Evolutionary conservation across 371 early-diverging fungal genomes (phyloP).

Genomic region (Lichtheimia ornata): DNA sequence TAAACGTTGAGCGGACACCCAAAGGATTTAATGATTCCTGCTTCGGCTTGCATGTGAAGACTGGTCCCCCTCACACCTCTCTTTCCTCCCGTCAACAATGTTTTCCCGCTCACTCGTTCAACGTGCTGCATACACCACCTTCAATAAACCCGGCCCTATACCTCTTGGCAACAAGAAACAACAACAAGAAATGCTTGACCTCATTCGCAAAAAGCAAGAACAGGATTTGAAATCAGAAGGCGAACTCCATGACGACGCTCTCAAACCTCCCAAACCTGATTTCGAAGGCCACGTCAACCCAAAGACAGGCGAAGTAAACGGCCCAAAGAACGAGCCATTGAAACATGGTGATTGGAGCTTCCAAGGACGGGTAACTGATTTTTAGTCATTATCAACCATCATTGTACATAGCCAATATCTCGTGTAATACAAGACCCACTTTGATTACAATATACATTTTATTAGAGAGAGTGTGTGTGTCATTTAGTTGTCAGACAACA

Average conservation of each 20-base stretch:
- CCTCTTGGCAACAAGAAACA: conserved; percentile 72
- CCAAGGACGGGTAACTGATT: conserved; percentile 82
- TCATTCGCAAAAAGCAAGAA: conserved; percentile 55
- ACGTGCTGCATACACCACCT: conserved; percentile 28
- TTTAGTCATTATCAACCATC: conserved; percentile 40
- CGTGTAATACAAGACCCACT: no score
- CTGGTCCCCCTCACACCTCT: no score
- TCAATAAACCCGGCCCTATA: conserved; percentile 67
- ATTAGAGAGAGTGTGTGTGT: no score
- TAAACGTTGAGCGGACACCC: no score
- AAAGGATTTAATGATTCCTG: no score
- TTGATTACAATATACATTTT: no score
- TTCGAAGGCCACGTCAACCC: conserved; percentile 82
- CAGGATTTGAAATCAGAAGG: conserved; percentile 33
- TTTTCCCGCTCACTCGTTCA: conserved; percentile 13
- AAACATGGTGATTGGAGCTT: conserved; percentile 91
- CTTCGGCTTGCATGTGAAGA: no score
- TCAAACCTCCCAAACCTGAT: conserved; percentile 44
- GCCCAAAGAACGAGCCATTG: conserved; percentile 86
- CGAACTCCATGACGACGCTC: conserved; percentile 62
- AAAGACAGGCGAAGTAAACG: conserved; percentile 78
- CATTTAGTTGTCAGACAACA: background rate
- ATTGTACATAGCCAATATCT: no score
- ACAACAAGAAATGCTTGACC: conserved; percentile 76
- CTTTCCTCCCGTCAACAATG: conserved; percentile 1